These are phyloP conservation scores for Bromus sterilis DNA, from an alignment of 176 grass and related monocot genomes.

Conservation along the genomic window DNA sequence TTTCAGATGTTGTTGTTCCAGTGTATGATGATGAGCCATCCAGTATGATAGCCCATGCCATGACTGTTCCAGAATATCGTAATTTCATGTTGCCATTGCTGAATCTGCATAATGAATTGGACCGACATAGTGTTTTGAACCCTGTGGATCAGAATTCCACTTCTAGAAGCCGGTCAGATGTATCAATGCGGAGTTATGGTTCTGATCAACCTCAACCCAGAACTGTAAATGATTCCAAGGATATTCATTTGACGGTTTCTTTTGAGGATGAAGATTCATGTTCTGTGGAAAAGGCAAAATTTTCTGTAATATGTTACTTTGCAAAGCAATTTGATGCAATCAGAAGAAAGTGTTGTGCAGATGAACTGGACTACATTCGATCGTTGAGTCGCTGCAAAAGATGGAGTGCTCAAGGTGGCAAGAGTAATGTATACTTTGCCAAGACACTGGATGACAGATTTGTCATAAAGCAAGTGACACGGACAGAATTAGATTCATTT, in stretches of 20 bases:
- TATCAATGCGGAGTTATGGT: too few relatives aligned
- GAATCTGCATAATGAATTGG: slow-evolving; percentile 26
- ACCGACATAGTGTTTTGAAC: slow-evolving; percentile 1
- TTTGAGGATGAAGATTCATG: slow-evolving; percentile 69
- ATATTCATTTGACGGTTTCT: slow-evolving; percentile 69
- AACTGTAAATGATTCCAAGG: slow-evolving; percentile 45
- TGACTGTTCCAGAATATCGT: slow-evolving; percentile 66
- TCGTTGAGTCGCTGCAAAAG: slow-evolving; percentile 90
- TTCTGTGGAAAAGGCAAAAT: slow-evolving; percentile 73
- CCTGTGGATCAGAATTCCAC: slow-evolving; percentile 7
- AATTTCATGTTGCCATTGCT: slow-evolving; percentile 37
- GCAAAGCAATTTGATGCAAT: slow-evolving; percentile 77
- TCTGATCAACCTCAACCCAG: slow-evolving; percentile 34
- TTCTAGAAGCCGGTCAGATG: slow-evolving; percentile 20
- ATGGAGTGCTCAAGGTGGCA: slow-evolving; percentile 96
- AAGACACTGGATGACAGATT: slow-evolving; percentile 96
- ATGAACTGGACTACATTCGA: slow-evolving; percentile 74
- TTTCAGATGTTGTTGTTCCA: slow-evolving; percentile 55
- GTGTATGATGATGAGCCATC: slow-evolving; percentile 85
- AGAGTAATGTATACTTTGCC: slow-evolving; percentile 97
- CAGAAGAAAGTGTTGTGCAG: slow-evolving; percentile 77
- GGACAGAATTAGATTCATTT: slow-evolving; percentile 92
- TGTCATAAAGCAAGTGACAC: slow-evolving; percentile 90
- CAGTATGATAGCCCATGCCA: slow-evolving; percentile 91
- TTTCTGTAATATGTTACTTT: slow-evolving; percentile 91